Percentiles rank a stretch among this genome's conserved stretches.
These are phyloP conservation scores for Hanseniaspora osmophila DNA, from an alignment of 805 yeast species.

Conservation along the genomic window DNA sequence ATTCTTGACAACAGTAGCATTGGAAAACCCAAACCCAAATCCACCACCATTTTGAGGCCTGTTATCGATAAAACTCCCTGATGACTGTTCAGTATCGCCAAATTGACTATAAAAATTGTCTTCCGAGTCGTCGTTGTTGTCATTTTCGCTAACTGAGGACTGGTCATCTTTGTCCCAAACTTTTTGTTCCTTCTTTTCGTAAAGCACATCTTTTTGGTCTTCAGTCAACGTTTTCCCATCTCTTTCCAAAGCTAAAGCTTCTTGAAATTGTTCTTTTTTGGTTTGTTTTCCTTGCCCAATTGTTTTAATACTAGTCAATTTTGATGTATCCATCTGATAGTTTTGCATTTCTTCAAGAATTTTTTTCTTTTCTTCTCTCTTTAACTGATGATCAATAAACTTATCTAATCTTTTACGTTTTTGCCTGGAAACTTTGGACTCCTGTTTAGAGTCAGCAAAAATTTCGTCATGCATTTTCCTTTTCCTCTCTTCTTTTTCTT, in stretches of 20 bases:
- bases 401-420: slow-evolving; percentile 71
- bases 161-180: slow-evolving; percentile 39
- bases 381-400: slow-evolving; percentile 80
- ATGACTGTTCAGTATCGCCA: slow-evolving; percentile 10
- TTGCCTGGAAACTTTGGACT: slow-evolving; percentile 52
- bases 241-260: slow-evolving; percentile 57
- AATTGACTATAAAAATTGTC: slow-evolving; percentile 16
- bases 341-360: slow-evolving; percentile 58
- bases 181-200: slow-evolving; percentile 51
- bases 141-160: slow-evolving; percentile 9
- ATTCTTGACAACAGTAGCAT: slow-evolving; percentile 4
- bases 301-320: slow-evolving; percentile 57
- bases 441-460: slow-evolving; percentile 39
- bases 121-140: slow-evolving; percentile 10
- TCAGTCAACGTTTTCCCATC: slow-evolving; percentile 54
- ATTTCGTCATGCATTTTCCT: slow-evolving; percentile 42
- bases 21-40: slow-evolving; percentile 52
- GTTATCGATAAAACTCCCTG: slow-evolving; percentile 43
- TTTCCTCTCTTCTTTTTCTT: slow-evolving; percentile 51
- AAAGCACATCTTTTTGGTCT: slow-evolving; percentile 43
- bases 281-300: slow-evolving; percentile 67
- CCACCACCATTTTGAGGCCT: slow-evolving; percentile 55
- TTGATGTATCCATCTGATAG: slow-evolving; percentile 52
- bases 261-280: slow-evolving; percentile 52
- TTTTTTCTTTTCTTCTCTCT: slow-evolving; percentile 73